Evolutionary conservation across 2,329 filamentous ascomycete genomes (phyloP), one percentile per base, ranked within the genome.

Genomic region (Corinectria fuckeliana): DNA sequence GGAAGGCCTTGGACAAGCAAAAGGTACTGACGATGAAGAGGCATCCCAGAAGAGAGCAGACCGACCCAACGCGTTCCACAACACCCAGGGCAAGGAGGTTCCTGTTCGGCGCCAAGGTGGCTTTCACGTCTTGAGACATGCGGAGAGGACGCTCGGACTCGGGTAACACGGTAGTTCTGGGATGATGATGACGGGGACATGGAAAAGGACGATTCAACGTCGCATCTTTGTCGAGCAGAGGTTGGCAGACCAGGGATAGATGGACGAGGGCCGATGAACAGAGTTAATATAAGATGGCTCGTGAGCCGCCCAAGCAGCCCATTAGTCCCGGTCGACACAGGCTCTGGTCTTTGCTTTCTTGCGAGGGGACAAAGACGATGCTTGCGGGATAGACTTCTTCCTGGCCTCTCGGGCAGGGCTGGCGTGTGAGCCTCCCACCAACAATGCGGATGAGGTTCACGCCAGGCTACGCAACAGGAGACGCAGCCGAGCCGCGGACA

Each of bases 1-100:
- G 88, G 71, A 93, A 93, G 5, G 82, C 81, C 8, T 80, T 81
- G 25, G 87, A 90, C 20, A 75, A 72, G 28, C 83, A 75, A 70
- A 92, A 93, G 1, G 89, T 92, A 50, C 79, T 64, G 53, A 92
- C 85, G 68, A 92, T 89, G 72, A 92, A 85, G 18, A 86, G 8
- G 38, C 39, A 54, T 2, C 56, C 56, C 4, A 59, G 18, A n/a
- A 59, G 50, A 16, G 56, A 59, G 18, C 54, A 50, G 8, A 45
- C 50, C 1, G 56, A 59, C 39, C 56, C 44, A 21, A 49, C 23
- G 18, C 56, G 56, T 23, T 59, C 56, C 13, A 59, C 30, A 38
- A 54, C n/a, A 32, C 28, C 28, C 16, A 58, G 14, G 10, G 36
- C 28, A 13, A 45, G 9, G 23, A 32, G 28, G 7, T 58, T 25